These are phyloP conservation scores for Xylaria telfairii DNA, from an alignment of 495 filamentous ascomycete genomes.

Conservation along the genomic window DNA sequence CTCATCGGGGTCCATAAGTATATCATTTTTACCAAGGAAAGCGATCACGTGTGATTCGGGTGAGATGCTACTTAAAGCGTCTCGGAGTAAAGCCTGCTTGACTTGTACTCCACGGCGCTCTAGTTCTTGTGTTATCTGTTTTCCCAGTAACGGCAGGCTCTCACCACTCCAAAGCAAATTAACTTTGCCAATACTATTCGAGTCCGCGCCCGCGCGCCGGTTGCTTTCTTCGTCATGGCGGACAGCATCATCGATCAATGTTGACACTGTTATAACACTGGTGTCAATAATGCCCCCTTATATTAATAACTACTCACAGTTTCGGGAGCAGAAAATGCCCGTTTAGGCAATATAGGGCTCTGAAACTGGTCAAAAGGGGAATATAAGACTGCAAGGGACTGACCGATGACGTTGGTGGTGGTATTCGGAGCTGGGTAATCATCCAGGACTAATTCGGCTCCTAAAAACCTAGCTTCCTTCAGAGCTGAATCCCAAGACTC, in stretches of 20 bases:
- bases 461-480: constrained; percentile 48
- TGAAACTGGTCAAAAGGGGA: no score
- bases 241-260: not conserved
- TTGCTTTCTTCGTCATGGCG: not conserved
- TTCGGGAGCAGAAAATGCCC: no score
- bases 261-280: no score
- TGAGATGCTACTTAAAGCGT: not conserved
- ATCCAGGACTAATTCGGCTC: constrained; percentile 43
- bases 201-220: not conserved
- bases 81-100: not conserved
- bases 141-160: not conserved
- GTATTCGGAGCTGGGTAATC: constrained; percentile 25
- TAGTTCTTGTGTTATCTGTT: not conserved
- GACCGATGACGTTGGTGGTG: constrained; percentile 23
- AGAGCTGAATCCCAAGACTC: constrained; percentile 49
- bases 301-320: no score
- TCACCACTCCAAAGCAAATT: not conserved
- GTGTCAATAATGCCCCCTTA: no score
- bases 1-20: constrained; percentile 22
- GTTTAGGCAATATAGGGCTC: no score
- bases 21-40: constrained; percentile 28
- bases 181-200: not conserved
- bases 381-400: no score
- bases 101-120: not conserved
- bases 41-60: constrained; percentile 27